Evolutionary conservation across 768 basidiomycete genomes (phyloP).

Genomic region (Mycena chlorophos): DNA sequence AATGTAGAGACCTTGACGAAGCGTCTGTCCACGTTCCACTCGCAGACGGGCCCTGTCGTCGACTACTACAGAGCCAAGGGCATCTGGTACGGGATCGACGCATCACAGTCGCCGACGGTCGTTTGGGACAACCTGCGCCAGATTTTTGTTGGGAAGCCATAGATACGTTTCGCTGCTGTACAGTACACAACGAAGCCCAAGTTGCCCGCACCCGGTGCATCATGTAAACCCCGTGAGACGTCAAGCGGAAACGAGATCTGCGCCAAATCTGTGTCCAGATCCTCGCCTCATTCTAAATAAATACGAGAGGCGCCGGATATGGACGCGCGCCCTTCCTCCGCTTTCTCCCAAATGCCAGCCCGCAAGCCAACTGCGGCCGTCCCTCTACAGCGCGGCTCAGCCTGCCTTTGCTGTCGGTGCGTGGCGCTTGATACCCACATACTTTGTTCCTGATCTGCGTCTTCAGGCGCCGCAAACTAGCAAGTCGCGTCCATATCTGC

Average conservation of each 20-base stretch:
- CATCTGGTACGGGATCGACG: slow-evolving; percentile 89
- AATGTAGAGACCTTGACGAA: slow-evolving; percentile 94
- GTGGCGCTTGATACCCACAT: background rate
- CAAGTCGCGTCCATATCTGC: slow-evolving; percentile 17
- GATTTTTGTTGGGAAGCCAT: slow-evolving; percentile 57
- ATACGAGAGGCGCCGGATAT: background rate
- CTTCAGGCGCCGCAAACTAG: slow-evolving; percentile 39
- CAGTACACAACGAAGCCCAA: slow-evolving; percentile 10
- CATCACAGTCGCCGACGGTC: slow-evolving; percentile 86
- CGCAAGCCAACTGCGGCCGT: slow-evolving; percentile 29
- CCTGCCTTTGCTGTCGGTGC: slow-evolving; percentile 38
- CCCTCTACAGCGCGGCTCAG: slow-evolving; percentile 39
- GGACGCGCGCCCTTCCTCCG: background rate
- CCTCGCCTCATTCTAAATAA: background rate
- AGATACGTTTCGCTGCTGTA: slow-evolving; percentile 29
- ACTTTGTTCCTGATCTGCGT: background rate
- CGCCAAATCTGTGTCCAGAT: background rate
- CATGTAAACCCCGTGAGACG: background rate
- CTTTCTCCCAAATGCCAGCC: slow-evolving; percentile 22
- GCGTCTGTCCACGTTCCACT: slow-evolving; percentile 85
- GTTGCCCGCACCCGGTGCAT: background rate
- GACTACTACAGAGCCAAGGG: slow-evolving; percentile 94
- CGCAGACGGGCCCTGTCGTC: slow-evolving; percentile 92
- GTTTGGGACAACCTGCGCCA: slow-evolving; percentile 85
- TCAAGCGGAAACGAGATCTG: background rate